Base-by-base conservation (phyloP, 1,139 yeast species). In the Zygoascus sp. region DNA sequence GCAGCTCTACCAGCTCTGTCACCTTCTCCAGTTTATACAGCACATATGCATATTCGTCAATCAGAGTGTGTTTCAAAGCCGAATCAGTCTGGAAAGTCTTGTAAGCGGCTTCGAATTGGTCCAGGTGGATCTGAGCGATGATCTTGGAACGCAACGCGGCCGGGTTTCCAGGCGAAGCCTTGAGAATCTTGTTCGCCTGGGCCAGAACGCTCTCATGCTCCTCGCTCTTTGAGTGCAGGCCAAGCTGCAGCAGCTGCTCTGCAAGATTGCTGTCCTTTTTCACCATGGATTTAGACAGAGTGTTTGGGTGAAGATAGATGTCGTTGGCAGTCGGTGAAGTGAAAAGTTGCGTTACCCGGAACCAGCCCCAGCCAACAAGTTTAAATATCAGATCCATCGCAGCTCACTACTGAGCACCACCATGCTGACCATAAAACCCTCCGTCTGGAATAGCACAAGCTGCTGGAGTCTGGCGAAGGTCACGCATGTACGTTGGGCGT, bases 91-190 rank as follows among this genome's bases (percentile, higher is more conserved):
- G 50, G 27, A 62, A 50, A 16, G 80, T 58, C 45, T 74, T 69
- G 22, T 68, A 62, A 0, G 90, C 95, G 47, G 73, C 69, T 46
- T 67, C 66, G 62, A 83, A 87, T 55, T 74, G 74, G 61, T 88
- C 96, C 58, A 82, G 72, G 59, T 83, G 81, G 62, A 86, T 83
- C 58, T 83, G 68, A 1, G 95, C 80, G 5, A 82, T 81, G 35
- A 87, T 65, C 58, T 82, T 79, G 54, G 82, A 74, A 57, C 75
- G 79, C 56, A 81, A 69, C 0, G 88, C 81, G 43, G 68, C 66
- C 19, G 65, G 57, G 55, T 82, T 84, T 39, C 73, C 64, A 34
- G 74, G 66, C 16, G 73, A 65, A 45, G 67, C 65, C 23, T 65
- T 62, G 47, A 80, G 64, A 35, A 75, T 67, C 44, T 67, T 63